These are phyloP conservation scores for Syncephalastrum sp. DNA, from an alignment of 371 early-diverging fungal genomes.

Conservation along the genomic window DNA sequence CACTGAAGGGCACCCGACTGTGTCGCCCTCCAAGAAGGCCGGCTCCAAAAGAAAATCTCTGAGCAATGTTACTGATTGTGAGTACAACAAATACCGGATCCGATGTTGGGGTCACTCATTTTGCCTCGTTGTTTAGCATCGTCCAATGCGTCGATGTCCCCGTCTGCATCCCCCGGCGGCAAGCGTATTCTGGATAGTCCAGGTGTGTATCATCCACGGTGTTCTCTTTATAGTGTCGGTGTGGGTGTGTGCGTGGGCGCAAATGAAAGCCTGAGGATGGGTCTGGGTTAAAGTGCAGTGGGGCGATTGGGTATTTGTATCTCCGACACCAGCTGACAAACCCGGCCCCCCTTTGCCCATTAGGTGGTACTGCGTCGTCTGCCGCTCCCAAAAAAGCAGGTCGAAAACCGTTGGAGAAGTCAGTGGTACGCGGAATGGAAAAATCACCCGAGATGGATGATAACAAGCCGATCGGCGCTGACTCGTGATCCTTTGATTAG, in stretches of 20 bases:
- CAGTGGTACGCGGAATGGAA: slow-evolving; percentile 5
- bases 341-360: neutral
- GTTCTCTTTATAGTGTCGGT: neutral
- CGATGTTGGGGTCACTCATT: neutral
- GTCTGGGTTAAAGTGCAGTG: neutral
- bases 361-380: slow-evolving; percentile 1
- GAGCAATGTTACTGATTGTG: neutral
- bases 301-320: neutral
- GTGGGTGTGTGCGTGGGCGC: neutral
- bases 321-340: too few relatives aligned
- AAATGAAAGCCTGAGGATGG: neutral
- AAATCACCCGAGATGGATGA: neutral
- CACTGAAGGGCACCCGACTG: neutral
- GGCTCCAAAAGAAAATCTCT: slow-evolving; percentile 10
- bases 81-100: slow-evolving; percentile 5
- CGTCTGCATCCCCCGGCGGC: neutral
- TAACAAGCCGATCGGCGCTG: neutral
- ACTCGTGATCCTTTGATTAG: slow-evolving; percentile 4
- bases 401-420: slow-evolving; percentile 36
- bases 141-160: too few relatives aligned
- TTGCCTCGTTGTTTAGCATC: too few relatives aligned
- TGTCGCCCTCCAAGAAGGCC: neutral
- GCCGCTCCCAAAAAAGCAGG: slow-evolving; percentile 35
- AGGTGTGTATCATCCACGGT: neutral
- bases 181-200: slow-evolving; percentile 10